Conservation (phyloP, 495 filamentous ascomycete species). For the Thermothielavioides terrestris region DNA sequence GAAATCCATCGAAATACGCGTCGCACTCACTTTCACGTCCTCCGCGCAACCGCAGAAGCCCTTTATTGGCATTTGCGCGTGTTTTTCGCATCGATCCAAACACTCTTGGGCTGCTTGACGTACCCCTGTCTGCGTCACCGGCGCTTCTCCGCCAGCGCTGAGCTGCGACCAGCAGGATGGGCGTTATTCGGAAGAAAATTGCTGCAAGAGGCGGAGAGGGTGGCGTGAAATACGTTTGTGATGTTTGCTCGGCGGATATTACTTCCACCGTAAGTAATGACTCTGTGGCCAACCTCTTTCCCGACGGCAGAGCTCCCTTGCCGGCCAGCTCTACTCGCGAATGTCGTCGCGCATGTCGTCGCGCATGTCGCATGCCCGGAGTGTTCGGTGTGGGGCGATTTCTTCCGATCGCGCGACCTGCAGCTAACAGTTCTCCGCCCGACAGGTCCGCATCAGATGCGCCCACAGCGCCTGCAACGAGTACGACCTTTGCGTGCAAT, state of each 20-base stretch:
- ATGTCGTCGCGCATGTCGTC: too few relatives aligned
- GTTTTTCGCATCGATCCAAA: slow-evolving; percentile 5
- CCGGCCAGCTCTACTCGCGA: background rate
- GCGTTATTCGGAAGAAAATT: slow-evolving; percentile 94
- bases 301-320: too few relatives aligned
- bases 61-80: slow-evolving; percentile 8
- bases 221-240: slow-evolving; percentile 90
- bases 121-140: slow-evolving; percentile 14
- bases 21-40: background rate
- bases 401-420: background rate
- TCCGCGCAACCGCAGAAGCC: background rate
- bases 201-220: slow-evolving; percentile 81
- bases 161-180: slow-evolving; percentile 49
- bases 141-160: slow-evolving; percentile 10
- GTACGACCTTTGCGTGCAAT: slow-evolving; percentile 94
- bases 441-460: slow-evolving; percentile 87
- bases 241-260: slow-evolving; percentile 91
- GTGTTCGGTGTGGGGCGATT: slow-evolving; percentile 14
- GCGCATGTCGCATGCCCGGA: slow-evolving; percentile 4
- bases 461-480: slow-evolving; percentile 74
- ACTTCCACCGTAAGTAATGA: slow-evolving; percentile 87
- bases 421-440: slow-evolving; percentile 9
- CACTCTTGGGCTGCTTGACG: slow-evolving; percentile 2
- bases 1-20: slow-evolving; percentile 22
- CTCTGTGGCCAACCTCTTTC: too few relatives aligned